These are phyloP conservation scores for Bisporella sp. DNA, from an alignment of 2,329 filamentous ascomycete genomes.

Conservation along the genomic window DNA sequence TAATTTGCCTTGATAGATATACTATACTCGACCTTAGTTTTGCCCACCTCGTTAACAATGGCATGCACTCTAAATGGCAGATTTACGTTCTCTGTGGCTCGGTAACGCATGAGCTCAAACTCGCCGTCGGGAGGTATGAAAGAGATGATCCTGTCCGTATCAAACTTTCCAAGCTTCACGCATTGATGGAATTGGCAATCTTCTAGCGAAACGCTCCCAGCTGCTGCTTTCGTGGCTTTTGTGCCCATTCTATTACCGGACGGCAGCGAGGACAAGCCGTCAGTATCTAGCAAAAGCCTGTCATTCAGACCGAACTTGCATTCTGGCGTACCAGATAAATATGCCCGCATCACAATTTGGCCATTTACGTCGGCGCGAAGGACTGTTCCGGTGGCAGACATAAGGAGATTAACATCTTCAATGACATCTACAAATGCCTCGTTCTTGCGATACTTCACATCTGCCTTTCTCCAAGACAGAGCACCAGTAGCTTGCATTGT, in stretches of 20 bases:
- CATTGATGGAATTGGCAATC: conserved; percentile 99
- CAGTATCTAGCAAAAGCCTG: conserved; percentile 78
- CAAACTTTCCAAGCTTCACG: conserved; percentile 94
- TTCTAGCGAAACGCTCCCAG: conserved; percentile 90
- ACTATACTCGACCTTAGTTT: conserved; percentile 97
- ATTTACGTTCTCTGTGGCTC: conserved; percentile 97
- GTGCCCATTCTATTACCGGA: conserved; percentile 72
- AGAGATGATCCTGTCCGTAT: conserved; percentile 91
- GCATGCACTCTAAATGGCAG: conserved; percentile 97
- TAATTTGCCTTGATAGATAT: conserved; percentile 98
- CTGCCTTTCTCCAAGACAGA: conserved; percentile 90
- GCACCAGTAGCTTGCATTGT: conserved; percentile 99
- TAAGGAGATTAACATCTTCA: conserved; percentile 96
- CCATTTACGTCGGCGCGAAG: conserved; percentile 93
- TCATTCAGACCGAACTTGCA: conserved; percentile 99
- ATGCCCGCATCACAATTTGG: conserved; percentile 97
- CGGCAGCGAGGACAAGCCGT: conserved; percentile 57
- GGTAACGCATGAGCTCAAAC: conserved; percentile 98
- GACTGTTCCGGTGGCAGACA: conserved; percentile 96
- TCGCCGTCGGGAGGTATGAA: conserved; percentile 96
- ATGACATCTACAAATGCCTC: conserved; percentile 99
- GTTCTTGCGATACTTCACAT: conserved; percentile 99
- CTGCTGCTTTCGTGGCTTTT: conserved; percentile 91
- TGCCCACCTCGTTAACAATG: conserved; percentile 95
- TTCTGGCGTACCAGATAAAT: conserved; percentile 91